Evolutionary conservation across 2,329 filamentous ascomycete genomes (phyloP).

Genomic region (Cryphonectria naterciae): DNA sequence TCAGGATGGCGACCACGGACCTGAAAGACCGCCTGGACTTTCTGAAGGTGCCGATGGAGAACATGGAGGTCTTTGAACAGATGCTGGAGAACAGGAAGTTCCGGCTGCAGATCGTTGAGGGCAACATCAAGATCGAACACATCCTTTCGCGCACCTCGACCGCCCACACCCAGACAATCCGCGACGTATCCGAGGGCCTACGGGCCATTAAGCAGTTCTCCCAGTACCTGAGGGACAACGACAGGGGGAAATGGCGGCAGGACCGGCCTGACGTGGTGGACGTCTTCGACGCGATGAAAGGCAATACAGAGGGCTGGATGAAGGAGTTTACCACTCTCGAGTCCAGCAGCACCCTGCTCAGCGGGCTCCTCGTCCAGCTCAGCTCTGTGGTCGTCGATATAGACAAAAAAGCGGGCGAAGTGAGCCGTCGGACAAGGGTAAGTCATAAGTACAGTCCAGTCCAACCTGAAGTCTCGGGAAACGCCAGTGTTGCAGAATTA

Average conservation of each 20-base stretch:
- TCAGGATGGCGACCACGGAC: slow-evolving; percentile 77
- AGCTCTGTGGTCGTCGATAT: slow-evolving; percentile 82
- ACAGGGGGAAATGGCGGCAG: slow-evolving; percentile 61
- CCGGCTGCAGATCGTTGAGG: slow-evolving; percentile 78
- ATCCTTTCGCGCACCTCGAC: slow-evolving; percentile 79
- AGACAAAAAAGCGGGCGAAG: slow-evolving; percentile 80
- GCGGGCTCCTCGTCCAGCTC: slow-evolving; percentile 71
- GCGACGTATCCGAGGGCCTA: slow-evolving; percentile 79
- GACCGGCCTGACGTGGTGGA: slow-evolving; percentile 67
- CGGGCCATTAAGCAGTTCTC: slow-evolving; percentile 77
- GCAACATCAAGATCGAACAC: slow-evolving; percentile 90
- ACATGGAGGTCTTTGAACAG: slow-evolving; percentile 79
- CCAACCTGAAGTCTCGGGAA: slow-evolving; percentile 20
- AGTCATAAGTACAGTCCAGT: slow-evolving; percentile 36
- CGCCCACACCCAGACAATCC: slow-evolving; percentile 75
- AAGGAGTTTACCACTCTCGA: slow-evolving; percentile 78
- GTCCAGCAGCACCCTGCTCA: slow-evolving; percentile 71
- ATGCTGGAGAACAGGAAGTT: slow-evolving; percentile 88
- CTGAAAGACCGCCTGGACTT: slow-evolving; percentile 79
- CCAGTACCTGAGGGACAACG: slow-evolving; percentile 71
- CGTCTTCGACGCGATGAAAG: slow-evolving; percentile 87
- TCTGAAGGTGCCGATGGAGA: slow-evolving; percentile 81
- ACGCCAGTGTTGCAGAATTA: background rate
- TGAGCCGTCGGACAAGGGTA: slow-evolving; percentile 78
- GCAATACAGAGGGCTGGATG: slow-evolving; percentile 89